These are phyloP conservation scores for Syzygium aromaticum DNA, from an alignment of 345 rosid genomes.

Conservation along the genomic window DNA sequence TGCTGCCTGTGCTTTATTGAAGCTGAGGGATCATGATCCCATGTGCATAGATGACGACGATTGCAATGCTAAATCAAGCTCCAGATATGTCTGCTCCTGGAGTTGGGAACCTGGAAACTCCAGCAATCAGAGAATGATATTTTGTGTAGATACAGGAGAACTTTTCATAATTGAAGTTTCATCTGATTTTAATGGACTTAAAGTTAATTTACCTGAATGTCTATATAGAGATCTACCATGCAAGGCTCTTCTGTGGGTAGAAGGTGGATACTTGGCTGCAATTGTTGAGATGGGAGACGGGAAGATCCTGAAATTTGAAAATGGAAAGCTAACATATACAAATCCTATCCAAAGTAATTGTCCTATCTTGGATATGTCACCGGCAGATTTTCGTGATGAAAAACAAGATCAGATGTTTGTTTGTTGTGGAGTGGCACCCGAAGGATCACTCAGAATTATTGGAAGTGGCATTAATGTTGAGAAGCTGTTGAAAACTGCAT, in stretches of 20 bases:
- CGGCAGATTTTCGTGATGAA: slow-evolving; percentile 79
- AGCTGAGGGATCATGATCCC: slow-evolving; percentile 91
- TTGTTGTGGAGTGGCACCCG: slow-evolving; percentile 94
- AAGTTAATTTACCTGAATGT: slow-evolving; percentile 65
- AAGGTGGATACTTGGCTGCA: slow-evolving; percentile 73
- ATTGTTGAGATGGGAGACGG: slow-evolving; percentile 97
- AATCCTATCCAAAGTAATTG: slow-evolving; percentile 83
- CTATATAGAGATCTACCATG: slow-evolving; percentile 73
- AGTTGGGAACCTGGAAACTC: slow-evolving; percentile 82
- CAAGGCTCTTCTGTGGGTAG: slow-evolving; percentile 85
- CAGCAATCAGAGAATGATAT: slow-evolving; percentile 58
- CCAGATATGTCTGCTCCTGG: slow-evolving; percentile 76
- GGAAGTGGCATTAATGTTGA: slow-evolving; percentile 83
- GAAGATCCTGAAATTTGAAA: slow-evolving; percentile 61
- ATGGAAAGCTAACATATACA: slow-evolving; percentile 42
- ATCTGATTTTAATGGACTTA: slow-evolving; percentile 34
- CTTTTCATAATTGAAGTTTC: slow-evolving; percentile 69
- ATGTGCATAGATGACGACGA: slow-evolving; percentile 84
- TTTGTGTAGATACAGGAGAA: slow-evolving; percentile 84
- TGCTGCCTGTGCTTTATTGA: slow-evolving; percentile 91
- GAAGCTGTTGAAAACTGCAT: slow-evolving; percentile 72
- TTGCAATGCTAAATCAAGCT: slow-evolving; percentile 32
- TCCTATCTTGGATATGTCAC: slow-evolving; percentile 89
- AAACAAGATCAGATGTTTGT: slow-evolving; percentile 89
- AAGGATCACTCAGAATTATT: slow-evolving; percentile 90